phyloP scores from a whole-genome alignment of 441 rosid genomes.

The Euphorbia celastroides region DNA sequence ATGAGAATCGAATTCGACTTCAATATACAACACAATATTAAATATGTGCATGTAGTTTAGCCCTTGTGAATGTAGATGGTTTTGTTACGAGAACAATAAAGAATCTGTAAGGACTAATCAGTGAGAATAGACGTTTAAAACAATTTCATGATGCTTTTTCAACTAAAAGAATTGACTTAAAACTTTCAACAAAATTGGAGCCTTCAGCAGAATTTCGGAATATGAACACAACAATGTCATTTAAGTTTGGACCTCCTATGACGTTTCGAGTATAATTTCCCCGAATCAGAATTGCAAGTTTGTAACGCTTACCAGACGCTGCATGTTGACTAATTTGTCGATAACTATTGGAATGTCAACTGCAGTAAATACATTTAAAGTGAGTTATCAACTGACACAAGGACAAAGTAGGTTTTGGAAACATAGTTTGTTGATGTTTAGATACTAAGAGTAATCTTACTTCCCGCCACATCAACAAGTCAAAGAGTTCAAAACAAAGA shows the following conservation, averaged over 20 bases:
- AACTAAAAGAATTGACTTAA: neutral
- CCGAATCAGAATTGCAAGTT: neutral
- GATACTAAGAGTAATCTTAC: neutral
- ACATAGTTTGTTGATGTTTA: neutral
- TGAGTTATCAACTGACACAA: neutral
- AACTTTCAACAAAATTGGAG: neutral
- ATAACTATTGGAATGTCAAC: slow-evolving; percentile 81
- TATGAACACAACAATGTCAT: no score
- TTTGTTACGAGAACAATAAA: neutral
- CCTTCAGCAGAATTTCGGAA: neutral
- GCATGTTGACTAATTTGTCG: slow-evolving; percentile 74
- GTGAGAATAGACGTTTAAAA: neutral
- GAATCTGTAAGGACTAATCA: neutral
- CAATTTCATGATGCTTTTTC: neutral
- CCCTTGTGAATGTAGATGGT: neutral
- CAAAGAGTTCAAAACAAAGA: neutral
- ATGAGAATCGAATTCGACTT: slow-evolving; percentile 6
- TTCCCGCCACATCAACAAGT: neutral
- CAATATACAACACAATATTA: neutral
- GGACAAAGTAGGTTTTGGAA: neutral
- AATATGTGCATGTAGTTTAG: slow-evolving; percentile 5
- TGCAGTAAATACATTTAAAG: slow-evolving; percentile 30
- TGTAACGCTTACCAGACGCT: slow-evolving; percentile 63
- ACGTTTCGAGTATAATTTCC: no score
- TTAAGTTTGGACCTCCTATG: no score